Evolutionary conservation across 768 basidiomycete genomes (phyloP), one percentile per base, ranked within the genome.

Genomic region (Punctularia strigosozonata): DNA sequence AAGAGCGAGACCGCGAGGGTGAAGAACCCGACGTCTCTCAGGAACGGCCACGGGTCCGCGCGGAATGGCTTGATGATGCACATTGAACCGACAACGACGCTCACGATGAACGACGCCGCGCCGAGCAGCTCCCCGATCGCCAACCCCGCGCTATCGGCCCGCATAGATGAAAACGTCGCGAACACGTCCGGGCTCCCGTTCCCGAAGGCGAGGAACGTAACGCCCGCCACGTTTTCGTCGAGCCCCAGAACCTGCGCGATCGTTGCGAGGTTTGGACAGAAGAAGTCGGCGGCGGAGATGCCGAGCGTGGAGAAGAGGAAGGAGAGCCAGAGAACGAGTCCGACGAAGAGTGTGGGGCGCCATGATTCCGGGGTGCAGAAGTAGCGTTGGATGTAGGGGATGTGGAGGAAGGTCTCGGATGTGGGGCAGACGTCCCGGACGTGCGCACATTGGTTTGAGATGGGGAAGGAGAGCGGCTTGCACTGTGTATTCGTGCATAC

Each of bases 131-230:
- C 95, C 17, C 95, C 95, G 38, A 99, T 77, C 1, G 95, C 95
- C 39, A 99, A 61, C 40, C 84, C 75, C 6, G 91, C 91, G 3
- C 91, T 87, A 49, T 80, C 64, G 17, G 78, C 68, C 22, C 77
- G 77, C 75, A 99, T 83, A 15, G 94, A 87, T 2, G 89, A 85
- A 56, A 94, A 95, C 0, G 95, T 99, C 5, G 89, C 82, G 58
- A 97, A 98, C 4, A 98, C 73, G 56, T 97, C 94, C 0, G 94
- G 94, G 51, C 88, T 91, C 22, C 92, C 94, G 54, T 98, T 98
- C 28, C 94, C 94, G 54, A 97, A 92, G 0, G 95, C 95, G 21
- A 99, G 71, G 49, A 99, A 86, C 0, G 95, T 99, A 18, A 98
- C 92, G 0, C 95, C 95, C 0, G 95, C 91, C 13, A 97, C 79